Conservation (phyloP, 2,329 filamentous ascomycete genomes). For the Nigrospora osmanthi region DNA sequence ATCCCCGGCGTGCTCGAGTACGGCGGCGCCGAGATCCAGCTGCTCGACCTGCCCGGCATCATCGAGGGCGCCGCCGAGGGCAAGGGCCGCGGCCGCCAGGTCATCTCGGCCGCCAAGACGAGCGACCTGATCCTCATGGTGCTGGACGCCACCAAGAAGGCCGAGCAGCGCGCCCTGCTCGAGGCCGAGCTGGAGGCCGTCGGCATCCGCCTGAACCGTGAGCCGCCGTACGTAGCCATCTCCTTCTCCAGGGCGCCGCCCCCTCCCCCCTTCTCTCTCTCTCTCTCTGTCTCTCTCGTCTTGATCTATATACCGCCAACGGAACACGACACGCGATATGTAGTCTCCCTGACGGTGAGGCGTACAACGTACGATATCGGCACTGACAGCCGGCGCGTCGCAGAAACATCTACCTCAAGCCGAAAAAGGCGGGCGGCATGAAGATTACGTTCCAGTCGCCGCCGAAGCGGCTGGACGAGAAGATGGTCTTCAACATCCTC, state of each 20-base stretch:
- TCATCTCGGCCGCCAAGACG: conserved; percentile 96
- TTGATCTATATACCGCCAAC: not conserved
- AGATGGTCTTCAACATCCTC: conserved; percentile 96
- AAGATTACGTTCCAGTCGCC: conserved; percentile 93
- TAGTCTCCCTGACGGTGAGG: no score
- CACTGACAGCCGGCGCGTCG: conserved; percentile 7
- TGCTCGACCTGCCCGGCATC: conserved; percentile 94
- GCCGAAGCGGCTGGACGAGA: conserved; percentile 89
- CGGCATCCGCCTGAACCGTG: conserved; percentile 84
- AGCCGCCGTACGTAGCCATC: conserved; percentile 64
- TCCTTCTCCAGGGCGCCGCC: not conserved
- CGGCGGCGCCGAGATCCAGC: conserved; percentile 94
- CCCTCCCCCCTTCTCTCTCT: no score
- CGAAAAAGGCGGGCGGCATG: conserved; percentile 94
- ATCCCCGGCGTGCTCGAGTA: conserved; percentile 98
- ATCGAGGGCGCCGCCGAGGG: conserved; percentile 95
- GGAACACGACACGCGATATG: no score
- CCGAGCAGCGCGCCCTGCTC: conserved; percentile 81
- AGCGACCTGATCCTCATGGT: conserved; percentile 97
- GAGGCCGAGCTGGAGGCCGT: conserved; percentile 93
- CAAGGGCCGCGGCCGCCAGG: conserved; percentile 90
- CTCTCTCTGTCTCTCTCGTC: no score
- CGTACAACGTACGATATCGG: not conserved
- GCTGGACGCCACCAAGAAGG: conserved; percentile 90
- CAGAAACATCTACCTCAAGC: conserved; percentile 95